These are phyloP conservation scores for Linnemannia elongata DNA, from an alignment of 192 early-diverging fungal genomes.

Conservation along the genomic window DNA sequence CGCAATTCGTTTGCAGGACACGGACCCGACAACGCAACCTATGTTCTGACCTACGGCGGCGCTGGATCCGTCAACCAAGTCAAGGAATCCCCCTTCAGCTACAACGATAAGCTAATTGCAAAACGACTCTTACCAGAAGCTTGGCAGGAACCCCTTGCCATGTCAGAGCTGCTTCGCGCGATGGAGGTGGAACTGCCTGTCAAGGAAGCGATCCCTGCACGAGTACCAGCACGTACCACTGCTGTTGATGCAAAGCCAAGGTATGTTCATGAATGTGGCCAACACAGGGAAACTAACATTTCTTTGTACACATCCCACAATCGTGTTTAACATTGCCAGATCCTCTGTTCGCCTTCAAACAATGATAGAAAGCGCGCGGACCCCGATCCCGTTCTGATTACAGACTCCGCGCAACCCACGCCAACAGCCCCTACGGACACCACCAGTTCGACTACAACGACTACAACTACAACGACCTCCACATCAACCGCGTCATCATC, in stretches of 20 bases:
- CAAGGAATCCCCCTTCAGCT: not conserved
- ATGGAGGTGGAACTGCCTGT: not conserved
- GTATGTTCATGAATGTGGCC: not conserved
- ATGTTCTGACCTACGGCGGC: constrained; percentile 39
- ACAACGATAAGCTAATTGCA: not conserved
- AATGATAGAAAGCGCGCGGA: not conserved
- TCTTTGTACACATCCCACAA: too few relatives aligned
- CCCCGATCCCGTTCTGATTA: not conserved
- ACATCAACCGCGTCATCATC: not conserved
- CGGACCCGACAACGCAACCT: constrained; percentile 41
- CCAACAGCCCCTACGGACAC: not conserved
- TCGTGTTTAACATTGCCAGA: too few relatives aligned
- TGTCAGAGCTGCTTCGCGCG: not conserved
- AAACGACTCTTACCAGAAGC: not conserved
- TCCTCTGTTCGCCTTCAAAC: not conserved
- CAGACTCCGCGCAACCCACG: not conserved
- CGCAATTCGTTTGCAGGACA: constrained; percentile 45
- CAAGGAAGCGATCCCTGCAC: not conserved
- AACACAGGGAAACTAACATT: too few relatives aligned
- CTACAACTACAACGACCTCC: not conserved
- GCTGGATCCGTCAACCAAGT: constrained; percentile 49
- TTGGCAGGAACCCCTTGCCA: constrained; percentile 1
- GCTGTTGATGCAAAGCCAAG: not conserved
- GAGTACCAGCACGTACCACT: not conserved
- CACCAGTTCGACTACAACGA: not conserved